These are phyloP conservation scores for Royoungia palumana DNA, from an alignment of 768 basidiomycete species.

Conservation along the genomic window DNA sequence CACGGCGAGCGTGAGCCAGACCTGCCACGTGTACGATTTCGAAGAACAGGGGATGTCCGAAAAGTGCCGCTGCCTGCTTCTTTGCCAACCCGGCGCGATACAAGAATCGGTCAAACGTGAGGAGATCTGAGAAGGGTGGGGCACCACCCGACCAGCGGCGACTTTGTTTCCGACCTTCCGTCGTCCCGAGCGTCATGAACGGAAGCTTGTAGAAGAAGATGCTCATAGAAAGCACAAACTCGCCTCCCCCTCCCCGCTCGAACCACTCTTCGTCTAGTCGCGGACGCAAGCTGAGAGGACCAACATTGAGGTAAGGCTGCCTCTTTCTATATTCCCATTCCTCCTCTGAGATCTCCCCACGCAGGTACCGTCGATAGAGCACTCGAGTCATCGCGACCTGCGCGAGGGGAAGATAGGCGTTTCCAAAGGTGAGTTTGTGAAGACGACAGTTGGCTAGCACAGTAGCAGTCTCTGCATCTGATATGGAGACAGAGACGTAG, in stretches of 20 bases:
- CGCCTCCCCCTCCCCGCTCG: slow-evolving; percentile 40
- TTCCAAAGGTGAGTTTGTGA: slow-evolving; percentile 48
- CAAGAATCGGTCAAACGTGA: slow-evolving; percentile 46
- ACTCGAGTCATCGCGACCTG: slow-evolving; percentile 46
- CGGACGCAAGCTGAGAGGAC: slow-evolving; percentile 52
- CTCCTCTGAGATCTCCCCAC: slow-evolving; percentile 44
- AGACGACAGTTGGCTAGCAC: slow-evolving; percentile 41
- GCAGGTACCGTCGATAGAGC: slow-evolving; percentile 43
- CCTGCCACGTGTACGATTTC: slow-evolving; percentile 33
- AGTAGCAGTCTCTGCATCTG: slow-evolving; percentile 26
- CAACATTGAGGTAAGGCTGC: slow-evolving; percentile 47
- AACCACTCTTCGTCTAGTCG: slow-evolving; percentile 48
- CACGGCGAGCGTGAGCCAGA: too few species aligned
- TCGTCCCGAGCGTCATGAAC: slow-evolving; percentile 42
- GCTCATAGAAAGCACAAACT: slow-evolving; percentile 42
- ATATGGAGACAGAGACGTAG: slow-evolving; percentile 12
- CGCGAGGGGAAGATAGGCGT: slow-evolving; percentile 35
- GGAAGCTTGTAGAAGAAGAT: slow-evolving; percentile 44
- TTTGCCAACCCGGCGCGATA: slow-evolving; percentile 38
- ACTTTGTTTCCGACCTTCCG: not conserved
- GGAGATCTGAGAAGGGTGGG: slow-evolving; percentile 40
- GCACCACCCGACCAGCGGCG: slow-evolving; percentile 6
- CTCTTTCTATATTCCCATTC: slow-evolving; percentile 51
- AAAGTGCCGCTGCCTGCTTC: slow-evolving; percentile 32
- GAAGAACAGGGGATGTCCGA: slow-evolving; percentile 46